phyloP scores from a whole-genome alignment of 2,329 filamentous ascomycete species.

The Calonectria hawksworthii region DNA sequence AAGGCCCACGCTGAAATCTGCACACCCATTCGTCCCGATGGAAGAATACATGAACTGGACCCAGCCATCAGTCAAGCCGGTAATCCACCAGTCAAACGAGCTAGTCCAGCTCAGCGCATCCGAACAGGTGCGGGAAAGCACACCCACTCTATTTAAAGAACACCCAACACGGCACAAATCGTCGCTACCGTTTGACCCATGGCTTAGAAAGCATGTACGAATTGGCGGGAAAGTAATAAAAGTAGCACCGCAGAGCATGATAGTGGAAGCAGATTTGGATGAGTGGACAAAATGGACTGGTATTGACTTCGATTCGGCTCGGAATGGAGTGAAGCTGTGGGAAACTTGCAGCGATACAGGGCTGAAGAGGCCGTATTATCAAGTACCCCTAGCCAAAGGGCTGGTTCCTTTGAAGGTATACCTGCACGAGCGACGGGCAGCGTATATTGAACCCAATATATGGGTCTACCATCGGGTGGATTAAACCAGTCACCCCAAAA shows the following conservation, averaged over 20 bases:
- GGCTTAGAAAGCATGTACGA: background rate
- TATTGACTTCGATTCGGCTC: background rate
- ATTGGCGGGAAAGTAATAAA: background rate
- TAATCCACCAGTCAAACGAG: background rate
- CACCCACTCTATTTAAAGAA: background rate
- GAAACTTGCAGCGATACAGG: background rate
- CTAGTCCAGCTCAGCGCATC: background rate
- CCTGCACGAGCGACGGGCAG: background rate
- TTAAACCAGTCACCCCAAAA: background rate
- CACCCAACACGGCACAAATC: background rate
- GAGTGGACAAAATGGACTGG: background rate
- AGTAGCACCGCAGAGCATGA: background rate
- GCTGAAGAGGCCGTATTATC: background rate
- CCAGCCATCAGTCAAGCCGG: background rate
- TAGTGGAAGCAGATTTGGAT: background rate
- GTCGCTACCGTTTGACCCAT: background rate
- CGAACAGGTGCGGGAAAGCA: background rate
- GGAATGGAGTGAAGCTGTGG: background rate
- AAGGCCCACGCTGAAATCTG: background rate
- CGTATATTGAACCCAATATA: background rate
- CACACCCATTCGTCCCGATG: background rate
- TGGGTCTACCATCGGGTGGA: background rate
- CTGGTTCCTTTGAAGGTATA: background rate
- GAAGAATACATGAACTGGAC: background rate
- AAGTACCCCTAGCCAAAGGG: background rate